phyloP scores from a whole-genome alignment of 768 basidiomycete genomes.

The Leccinellum albellum region DNA sequence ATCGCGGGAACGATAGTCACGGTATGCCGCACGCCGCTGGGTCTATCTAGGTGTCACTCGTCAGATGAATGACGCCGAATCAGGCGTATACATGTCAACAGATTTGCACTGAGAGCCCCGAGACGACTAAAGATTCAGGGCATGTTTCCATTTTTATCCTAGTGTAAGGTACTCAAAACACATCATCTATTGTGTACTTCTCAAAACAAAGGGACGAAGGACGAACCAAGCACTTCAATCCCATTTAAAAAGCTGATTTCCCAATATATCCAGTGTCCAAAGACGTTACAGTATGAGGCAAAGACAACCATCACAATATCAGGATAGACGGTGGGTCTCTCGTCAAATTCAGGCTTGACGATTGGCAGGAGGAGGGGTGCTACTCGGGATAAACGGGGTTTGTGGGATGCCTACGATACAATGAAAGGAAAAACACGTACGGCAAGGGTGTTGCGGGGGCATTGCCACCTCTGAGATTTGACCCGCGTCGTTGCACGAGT shows the following conservation, averaged over 20 bases:
- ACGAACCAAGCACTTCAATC: neutral
- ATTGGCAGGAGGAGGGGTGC: neutral
- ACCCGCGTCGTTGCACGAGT: neutral
- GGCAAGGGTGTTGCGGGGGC: neutral
- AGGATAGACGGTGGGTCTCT: neutral
- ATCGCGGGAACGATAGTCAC: conserved; percentile 48
- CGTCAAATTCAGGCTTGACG: neutral
- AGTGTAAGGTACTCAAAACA: neutral
- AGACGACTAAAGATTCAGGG: neutral
- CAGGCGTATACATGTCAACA: neutral
- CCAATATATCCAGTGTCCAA: neutral
- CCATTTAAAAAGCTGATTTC: neutral
- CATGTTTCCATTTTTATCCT: neutral
- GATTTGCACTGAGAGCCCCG: neutral
- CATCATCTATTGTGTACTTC: neutral
- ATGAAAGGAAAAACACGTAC: neutral
- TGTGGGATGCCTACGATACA: neutral
- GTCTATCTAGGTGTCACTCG: neutral
- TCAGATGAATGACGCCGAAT: neutral
- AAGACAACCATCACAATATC: neutral
- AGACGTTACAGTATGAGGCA: neutral
- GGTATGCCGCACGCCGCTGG: neutral
- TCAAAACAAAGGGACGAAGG: neutral
- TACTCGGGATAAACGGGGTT: neutral
- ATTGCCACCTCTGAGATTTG: too few species aligned